Base-by-base conservation (phyloP, 306 rosid genomes). In the Elaeagnus macrophylla region DNA sequence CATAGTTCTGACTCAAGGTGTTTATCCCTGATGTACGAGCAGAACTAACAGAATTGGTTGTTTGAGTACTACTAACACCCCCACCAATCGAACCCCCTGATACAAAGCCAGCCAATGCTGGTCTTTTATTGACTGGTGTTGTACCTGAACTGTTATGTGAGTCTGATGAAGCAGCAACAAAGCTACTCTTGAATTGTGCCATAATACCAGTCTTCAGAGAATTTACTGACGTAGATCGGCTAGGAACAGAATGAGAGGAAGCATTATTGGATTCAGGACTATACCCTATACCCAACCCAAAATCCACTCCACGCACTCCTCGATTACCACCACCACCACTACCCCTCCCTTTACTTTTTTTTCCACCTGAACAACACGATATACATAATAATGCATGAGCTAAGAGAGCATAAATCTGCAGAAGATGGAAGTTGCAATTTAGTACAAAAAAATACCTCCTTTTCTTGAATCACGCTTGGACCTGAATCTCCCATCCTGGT, bases 231-330 rank as follows among this genome's bases (percentile, higher is more conserved):
- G 86, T 75, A 49, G 97, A 82, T 59, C 96, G 91, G 68, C 75
- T 71, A 18, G 83, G 75, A 72, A 53, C 75, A 8, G 81, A 11
- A 42, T 59, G 77, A n/a, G 86, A 58, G 40, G 85, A 38, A 61
- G 76, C 38, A 52, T 5, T 86, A 54, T 56, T 78, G 40, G 93
- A 71, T 65, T 90, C 97, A 6, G 83, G 46, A 61, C 39, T 72
- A 66, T 86, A 91, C 59, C 97, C 97, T 58, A 91, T 91, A 65
- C 97, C 97, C 69, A 86, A 59, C 40, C 97, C 97, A 63, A 70
- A 91, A 77, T 91, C 95, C 74, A 91, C 97, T 37, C 97, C 97
- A 12, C 97, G 97, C 64, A 91, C 94, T 32, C 97, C 97, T 50
- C 88, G 85, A 37, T 88, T 62, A 8, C 63, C 59, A 12, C 72